phyloP scores from a whole-genome alignment of 306 rosid species.

The Acacia confusa region DNA sequence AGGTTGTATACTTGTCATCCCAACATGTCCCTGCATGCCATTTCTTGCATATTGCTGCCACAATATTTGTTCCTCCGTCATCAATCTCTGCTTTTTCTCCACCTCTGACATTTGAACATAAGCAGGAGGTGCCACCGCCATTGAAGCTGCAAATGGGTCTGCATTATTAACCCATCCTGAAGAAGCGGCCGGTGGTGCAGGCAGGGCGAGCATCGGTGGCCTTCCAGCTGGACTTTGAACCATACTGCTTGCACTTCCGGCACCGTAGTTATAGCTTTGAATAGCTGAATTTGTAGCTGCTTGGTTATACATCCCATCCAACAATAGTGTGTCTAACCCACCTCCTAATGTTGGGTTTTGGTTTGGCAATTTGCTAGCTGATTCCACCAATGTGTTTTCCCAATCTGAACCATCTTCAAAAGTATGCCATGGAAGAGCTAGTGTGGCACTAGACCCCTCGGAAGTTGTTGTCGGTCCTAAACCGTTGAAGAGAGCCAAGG shows the following conservation, averaged over 20 bases:
- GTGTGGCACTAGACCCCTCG: neutral
- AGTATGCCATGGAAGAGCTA: constrained; percentile 63
- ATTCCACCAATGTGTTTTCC: constrained; percentile 75
- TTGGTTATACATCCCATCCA: constrained; percentile 78
- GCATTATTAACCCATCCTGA: neutral
- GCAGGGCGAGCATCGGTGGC: constrained; percentile 69
- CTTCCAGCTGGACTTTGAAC: constrained; percentile 57
- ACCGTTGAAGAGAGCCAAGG: constrained; percentile 77
- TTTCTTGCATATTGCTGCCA: constrained; percentile 83
- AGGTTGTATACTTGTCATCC: constrained; percentile 30
- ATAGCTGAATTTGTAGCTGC: constrained; percentile 33
- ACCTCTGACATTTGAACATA: constrained; percentile 92
- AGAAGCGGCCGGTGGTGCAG: constrained; percentile 53
- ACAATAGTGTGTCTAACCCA: constrained; percentile 63
- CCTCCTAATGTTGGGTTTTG: constrained; percentile 63
- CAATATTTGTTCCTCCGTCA: constrained; percentile 75
- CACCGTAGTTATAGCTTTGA: constrained; percentile 48
- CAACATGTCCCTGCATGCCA: constrained; percentile 71
- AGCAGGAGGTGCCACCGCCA: constrained; percentile 66
- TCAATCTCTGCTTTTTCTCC: constrained; percentile 66
- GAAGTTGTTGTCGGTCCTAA: constrained; percentile 5
- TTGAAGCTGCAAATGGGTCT: constrained; percentile 87
- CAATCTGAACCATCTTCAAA: constrained; percentile 68
- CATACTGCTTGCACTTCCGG: constrained; percentile 76
- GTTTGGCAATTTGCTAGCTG: constrained; percentile 50